Conservation (phyloP, 352 stramenopile genomes). For the Pythium insidiosum region DNA sequence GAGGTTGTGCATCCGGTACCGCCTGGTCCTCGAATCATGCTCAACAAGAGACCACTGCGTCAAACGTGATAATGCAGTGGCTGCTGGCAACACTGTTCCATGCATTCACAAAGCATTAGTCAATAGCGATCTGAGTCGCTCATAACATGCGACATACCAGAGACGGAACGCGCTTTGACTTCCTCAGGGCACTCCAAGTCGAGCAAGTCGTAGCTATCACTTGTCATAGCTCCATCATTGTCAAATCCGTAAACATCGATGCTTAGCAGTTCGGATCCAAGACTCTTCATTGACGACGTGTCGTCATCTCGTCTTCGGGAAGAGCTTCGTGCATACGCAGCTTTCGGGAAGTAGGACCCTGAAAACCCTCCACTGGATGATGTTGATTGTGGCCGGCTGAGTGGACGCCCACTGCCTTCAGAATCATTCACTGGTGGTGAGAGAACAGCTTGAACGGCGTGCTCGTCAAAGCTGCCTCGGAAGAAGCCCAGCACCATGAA, state of each 20-base stretch:
- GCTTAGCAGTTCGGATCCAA: slow-evolving; percentile 54
- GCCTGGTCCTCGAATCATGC: slow-evolving; percentile 54
- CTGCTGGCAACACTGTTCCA: slow-evolving; percentile 4
- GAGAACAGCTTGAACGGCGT: slow-evolving; percentile 59
- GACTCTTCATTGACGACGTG: slow-evolving; percentile 36
- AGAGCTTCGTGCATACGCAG: slow-evolving; percentile 12
- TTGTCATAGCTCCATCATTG: slow-evolving; percentile 75
- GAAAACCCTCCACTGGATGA: no score
- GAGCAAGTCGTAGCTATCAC: slow-evolving; percentile 67
- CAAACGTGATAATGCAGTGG: slow-evolving; percentile 49
- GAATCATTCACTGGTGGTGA: no score
- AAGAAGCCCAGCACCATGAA: slow-evolving; percentile 85
- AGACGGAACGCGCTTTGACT: slow-evolving; percentile 34
- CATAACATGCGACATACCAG: slow-evolving; percentile 16
- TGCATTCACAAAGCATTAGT: background rate
- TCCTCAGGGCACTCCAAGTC: slow-evolving; percentile 69
- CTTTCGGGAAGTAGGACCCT: background rate
- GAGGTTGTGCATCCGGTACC: slow-evolving; percentile 80
- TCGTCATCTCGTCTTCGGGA: slow-evolving; percentile 50
- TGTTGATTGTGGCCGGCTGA: slow-evolving; percentile 10
- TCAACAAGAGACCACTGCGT: slow-evolving; percentile 81
- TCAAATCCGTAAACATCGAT: slow-evolving; percentile 70
- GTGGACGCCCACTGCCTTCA: no score
- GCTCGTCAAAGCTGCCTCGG: slow-evolving; percentile 63
- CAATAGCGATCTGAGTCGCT: no score